A percentile compares a stretch with the other conserved stretches of the same genome.
These are phyloP conservation scores for Silene noctiflora DNA, from an alignment of 179 eudicot genomes.

Conservation along the genomic window DNA sequence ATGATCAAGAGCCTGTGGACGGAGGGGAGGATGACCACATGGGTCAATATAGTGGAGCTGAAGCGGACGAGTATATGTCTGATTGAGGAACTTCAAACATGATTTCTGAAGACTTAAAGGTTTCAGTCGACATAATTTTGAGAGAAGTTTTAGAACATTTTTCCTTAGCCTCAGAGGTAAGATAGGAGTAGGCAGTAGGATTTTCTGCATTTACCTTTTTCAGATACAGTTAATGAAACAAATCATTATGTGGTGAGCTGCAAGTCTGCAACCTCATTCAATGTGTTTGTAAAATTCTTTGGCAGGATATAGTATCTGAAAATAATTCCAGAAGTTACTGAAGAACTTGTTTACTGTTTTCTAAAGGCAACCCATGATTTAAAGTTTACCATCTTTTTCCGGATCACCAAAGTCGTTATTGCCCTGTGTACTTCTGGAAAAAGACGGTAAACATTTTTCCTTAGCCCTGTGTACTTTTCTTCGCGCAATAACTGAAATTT, in stretches of 20 bases:
- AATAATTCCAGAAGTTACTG: not conserved
- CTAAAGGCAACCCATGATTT: not conserved
- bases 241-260: not conserved
- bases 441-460: too few species aligned
- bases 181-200: conserved; percentile 20
- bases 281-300: not conserved
- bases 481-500: too few species aligned
- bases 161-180: conserved; percentile 13
- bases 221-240: conserved; percentile 6
- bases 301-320: not conserved
- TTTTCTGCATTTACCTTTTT: conserved; percentile 10
- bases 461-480: too few species aligned
- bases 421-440: too few species aligned
- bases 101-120: not conserved
- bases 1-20: conserved; percentile 31
- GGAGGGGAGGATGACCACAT: conserved; percentile 44
- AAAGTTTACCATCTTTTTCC: too few species aligned
- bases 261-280: not conserved
- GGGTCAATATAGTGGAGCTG: conserved; percentile 62
- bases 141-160: conserved; percentile 1
- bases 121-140: conserved; percentile 17
- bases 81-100: conserved; percentile 29
- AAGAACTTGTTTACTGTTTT: not conserved
- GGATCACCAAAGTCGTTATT: too few species aligned
- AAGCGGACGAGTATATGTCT: conserved; percentile 45